phyloP scores from a whole-genome alignment of 805 yeast genomes.

The Cyberlindnera subsufficiens region DNA sequence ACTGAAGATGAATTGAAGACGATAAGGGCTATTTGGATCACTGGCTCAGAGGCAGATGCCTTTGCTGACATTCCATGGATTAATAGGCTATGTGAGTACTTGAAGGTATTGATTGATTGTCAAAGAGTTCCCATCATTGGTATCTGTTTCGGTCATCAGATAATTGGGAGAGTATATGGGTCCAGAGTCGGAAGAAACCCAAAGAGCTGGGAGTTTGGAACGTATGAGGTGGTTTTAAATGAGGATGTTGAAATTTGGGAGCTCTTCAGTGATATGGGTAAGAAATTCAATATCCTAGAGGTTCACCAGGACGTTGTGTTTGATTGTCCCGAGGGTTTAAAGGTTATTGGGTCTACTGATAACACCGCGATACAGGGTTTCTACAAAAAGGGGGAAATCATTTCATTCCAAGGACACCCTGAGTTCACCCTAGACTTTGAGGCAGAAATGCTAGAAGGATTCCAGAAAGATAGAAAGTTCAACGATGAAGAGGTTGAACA shows the following conservation, averaged over 20 bases:
- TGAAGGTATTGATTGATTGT: conserved; percentile 14
- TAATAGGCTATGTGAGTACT: conserved; percentile 29
- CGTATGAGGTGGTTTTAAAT: conserved; percentile 42
- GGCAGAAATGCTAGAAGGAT: conserved; percentile 20
- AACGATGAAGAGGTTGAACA: conserved; percentile 1
- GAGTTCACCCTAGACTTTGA: conserved; percentile 73
- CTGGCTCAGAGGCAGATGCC: conserved; percentile 48
- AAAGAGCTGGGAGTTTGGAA: conserved; percentile 72
- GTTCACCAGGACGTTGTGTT: conserved; percentile 54
- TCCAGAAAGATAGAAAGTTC: conserved; percentile 1
- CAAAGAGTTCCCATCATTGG: conserved; percentile 46
- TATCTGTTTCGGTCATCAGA: conserved; percentile 86
- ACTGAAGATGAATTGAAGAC: conserved; percentile 22
- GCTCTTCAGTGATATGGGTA: conserved; percentile 12
- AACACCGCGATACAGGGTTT: conserved; percentile 66
- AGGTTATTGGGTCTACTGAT: conserved; percentile 46
- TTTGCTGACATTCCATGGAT: conserved; percentile 40
- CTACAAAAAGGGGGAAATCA: conserved; percentile 40
- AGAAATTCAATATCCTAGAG: conserved; percentile 39
- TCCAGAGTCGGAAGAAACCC: conserved; percentile 50
- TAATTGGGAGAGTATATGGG: conserved; percentile 62
- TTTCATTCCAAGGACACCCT: conserved; percentile 89
- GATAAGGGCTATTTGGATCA: conserved; percentile 39
- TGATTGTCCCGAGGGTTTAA: conserved; percentile 33
- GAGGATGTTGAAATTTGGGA: conserved; percentile 30